phyloP scores from a whole-genome alignment of 495 filamentous ascomycete species.

The Friedmanniomyces endolithicus region DNA sequence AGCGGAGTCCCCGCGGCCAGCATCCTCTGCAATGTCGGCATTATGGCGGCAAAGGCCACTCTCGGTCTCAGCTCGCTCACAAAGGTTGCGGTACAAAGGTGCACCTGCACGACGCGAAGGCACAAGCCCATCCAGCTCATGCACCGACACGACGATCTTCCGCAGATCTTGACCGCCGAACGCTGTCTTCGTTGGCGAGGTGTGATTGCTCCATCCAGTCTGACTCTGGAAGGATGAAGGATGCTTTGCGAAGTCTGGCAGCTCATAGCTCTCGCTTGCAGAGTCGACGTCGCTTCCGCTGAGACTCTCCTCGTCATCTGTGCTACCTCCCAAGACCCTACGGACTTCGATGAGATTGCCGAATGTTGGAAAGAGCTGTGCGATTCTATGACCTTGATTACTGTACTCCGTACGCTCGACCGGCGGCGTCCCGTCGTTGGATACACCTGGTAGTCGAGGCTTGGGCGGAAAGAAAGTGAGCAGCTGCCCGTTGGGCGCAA shows the following conservation, averaged over 20 bases:
- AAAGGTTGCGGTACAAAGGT: constrained; percentile 64
- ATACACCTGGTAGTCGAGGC: neutral
- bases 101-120: constrained; percentile 70
- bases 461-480: constrained; percentile 19
- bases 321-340: neutral
- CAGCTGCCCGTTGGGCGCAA: constrained; percentile 19
- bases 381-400: constrained; percentile 43
- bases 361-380: constrained; percentile 75
- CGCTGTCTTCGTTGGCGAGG: constrained; percentile 32
- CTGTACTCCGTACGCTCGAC: constrained; percentile 41
- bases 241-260: constrained; percentile 29
- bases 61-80: constrained; percentile 51
- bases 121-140: constrained; percentile 52
- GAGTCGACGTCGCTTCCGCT: neutral
- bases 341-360: constrained; percentile 47
- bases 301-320: neutral
- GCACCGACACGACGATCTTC: constrained; percentile 53
- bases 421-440: neutral
- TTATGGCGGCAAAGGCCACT: constrained; percentile 62
- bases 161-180: constrained; percentile 25
- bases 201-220: constrained; percentile 31
- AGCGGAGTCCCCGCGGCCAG: constrained; percentile 61
- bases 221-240: constrained; percentile 6
- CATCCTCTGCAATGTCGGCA: constrained; percentile 58
- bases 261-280: constrained; percentile 23